Conservation (phyloP, 2,329 filamentous ascomycete genomes). For the Colletotrichum magnum region DNA sequence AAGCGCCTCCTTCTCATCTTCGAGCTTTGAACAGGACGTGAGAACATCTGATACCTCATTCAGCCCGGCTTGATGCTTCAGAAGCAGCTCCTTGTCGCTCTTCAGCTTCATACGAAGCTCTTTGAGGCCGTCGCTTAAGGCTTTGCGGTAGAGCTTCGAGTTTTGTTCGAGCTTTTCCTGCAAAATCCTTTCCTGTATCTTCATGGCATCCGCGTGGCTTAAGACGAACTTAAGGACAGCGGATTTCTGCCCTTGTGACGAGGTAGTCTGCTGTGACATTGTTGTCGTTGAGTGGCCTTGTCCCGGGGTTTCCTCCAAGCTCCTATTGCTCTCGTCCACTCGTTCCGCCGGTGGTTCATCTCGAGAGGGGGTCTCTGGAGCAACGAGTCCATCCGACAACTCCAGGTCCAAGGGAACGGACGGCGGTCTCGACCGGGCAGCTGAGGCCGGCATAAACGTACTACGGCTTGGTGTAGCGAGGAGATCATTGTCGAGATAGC, state of each 20-base stretch:
- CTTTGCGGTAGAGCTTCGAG: constrained; percentile 61
- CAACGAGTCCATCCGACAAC: constrained; percentile 38
- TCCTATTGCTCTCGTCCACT: background rate
- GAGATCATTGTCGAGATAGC: constrained; percentile 70
- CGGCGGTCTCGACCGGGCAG: constrained; percentile 32
- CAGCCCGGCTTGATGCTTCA: constrained; percentile 61
- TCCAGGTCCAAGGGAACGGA: constrained; percentile 39
- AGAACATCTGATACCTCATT: constrained; percentile 58
- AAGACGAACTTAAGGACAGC: constrained; percentile 44
- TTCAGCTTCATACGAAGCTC: constrained; percentile 64
- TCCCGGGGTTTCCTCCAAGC: background rate
- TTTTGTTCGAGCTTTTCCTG: constrained; percentile 62
- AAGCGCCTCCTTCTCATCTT: constrained; percentile 60
- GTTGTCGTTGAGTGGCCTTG: background rate
- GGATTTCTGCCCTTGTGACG: constrained; percentile 31
- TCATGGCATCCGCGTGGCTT: constrained; percentile 50
- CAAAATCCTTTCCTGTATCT: constrained; percentile 54
- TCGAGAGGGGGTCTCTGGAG: constrained; percentile 36
- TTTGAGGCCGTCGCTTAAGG: constrained; percentile 62
- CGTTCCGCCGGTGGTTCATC: background rate
- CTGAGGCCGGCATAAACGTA: constrained; percentile 34
- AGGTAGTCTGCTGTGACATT: constrained; percentile 25
- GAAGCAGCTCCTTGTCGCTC: constrained; percentile 62
- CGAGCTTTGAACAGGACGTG: constrained; percentile 58
- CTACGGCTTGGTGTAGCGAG: constrained; percentile 56